Evolutionary conservation across 2,329 filamentous ascomycete species (phyloP).

Genomic region (Phyllosticta citribraziliensis): DNA sequence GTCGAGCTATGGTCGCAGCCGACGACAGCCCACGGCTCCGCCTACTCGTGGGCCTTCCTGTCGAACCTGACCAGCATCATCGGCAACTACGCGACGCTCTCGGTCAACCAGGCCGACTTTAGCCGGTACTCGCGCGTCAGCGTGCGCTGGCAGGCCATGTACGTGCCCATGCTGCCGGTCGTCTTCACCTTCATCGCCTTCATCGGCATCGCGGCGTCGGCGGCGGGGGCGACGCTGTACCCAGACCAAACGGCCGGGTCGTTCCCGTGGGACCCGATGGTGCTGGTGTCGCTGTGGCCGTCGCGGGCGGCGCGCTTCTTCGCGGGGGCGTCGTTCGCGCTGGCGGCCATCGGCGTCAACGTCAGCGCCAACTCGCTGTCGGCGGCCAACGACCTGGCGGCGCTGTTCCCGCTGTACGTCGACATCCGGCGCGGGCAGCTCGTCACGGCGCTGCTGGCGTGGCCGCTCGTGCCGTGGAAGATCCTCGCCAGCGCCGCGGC

Average conservation of each 20-base stretch:
- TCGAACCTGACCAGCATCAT: slow-evolving; percentile 41
- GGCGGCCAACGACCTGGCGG: slow-evolving; percentile 45
- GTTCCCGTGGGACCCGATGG: slow-evolving; percentile 35
- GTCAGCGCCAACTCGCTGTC: slow-evolving; percentile 44
- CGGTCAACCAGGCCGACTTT: slow-evolving; percentile 50
- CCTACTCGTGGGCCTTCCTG: slow-evolving; percentile 46
- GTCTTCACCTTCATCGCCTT: slow-evolving; percentile 45
- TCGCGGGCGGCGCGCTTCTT: slow-evolving; percentile 32
- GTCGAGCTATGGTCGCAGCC: slow-evolving; percentile 38
- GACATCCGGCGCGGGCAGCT: slow-evolving; percentile 42
- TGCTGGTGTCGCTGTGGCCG: slow-evolving; percentile 28
- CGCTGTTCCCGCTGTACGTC: slow-evolving; percentile 43
- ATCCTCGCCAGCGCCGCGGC: slow-evolving; percentile 33
- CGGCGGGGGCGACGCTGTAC: slow-evolving; percentile 43
- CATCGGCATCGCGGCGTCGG: slow-evolving; percentile 51
- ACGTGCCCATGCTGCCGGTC: slow-evolving; percentile 42
- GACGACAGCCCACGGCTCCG: slow-evolving; percentile 36
- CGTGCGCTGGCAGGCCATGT: slow-evolving; percentile 41
- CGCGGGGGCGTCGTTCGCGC: slow-evolving; percentile 33
- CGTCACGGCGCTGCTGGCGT: slow-evolving; percentile 34
- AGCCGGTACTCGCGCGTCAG: slow-evolving; percentile 40
- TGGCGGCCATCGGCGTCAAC: slow-evolving; percentile 45
- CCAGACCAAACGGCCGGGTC: slow-evolving; percentile 21
- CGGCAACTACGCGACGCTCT: slow-evolving; percentile 42
- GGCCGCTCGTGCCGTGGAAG: slow-evolving; percentile 38